Evolutionary conservation across 139 green algal species (phyloP), one percentile per base, ranked within the genome.

Genomic region (Tetradesmus lagerheimii): DNA sequence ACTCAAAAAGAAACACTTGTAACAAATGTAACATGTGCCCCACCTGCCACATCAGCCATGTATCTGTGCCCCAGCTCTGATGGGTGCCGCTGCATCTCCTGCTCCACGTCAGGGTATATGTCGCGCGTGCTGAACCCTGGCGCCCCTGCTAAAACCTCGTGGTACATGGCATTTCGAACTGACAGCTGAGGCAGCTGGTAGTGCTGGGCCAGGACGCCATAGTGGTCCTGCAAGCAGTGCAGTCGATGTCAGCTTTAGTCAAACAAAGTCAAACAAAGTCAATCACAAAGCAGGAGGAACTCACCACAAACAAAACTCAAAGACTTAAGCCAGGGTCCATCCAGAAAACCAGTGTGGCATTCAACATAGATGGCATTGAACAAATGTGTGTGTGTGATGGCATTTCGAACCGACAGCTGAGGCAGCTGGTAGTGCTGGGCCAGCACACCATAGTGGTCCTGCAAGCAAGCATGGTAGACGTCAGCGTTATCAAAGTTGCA

Each of bases 361-460:
- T n/a, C n/a, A n/a, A n/a, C n/a, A n/a, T n/a, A 57, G 45, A 57
- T 12, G 14, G 45, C 45, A 57, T 12, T 57, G 45, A 57, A 57
- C 11, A 9, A 57, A 57, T 9, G 45, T 9, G 11, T 57, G 31
- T 41, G n/a, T n/a, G n/a, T n/a, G n/a, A n/a, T n/a, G n/a, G n/a
- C n/a, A n/a, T n/a, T 23, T 43, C 25, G 9, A 18, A 43, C 14
- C 14, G 29, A 41, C 71, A 80, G 71, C 71, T 23, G 18, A 5
- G 71, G 71, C 71, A 80, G 71, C 31, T 41, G 31, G 31, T 80
- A 80, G 71, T 41, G 18, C 71, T 80, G 71, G 29, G 71, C 71
- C 71, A 80, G 31, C 71, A 80, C 71, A 18, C 31, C 71, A 41
- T 80, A 80, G 31, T 80, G 71, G 71, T 80, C 71, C 71, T 57